Evolutionary conservation across 2,329 filamentous ascomycete genomes (phyloP), one percentile per base, ranked within the genome.

Genomic region (Davidsoniella eucalypti): DNA sequence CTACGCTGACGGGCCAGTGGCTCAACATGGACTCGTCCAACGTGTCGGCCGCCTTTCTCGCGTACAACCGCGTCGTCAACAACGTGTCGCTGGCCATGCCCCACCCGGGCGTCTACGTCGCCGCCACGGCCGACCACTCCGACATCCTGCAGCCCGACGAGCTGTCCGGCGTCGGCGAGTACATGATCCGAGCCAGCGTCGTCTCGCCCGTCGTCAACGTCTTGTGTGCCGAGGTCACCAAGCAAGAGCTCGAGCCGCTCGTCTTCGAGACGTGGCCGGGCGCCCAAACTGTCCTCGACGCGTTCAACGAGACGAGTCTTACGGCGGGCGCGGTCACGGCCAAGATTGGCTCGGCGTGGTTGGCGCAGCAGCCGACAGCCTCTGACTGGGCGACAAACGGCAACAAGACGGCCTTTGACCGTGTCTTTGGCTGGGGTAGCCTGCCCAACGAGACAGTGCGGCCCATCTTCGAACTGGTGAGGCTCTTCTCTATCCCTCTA

Each of bases 71-170:
- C 23, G 69, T 82, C 37, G 67, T 90, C 57, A 84, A 87, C 60
- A 87, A 88, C 55, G 76, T 87, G 23, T 84, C 81, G 0, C 69
- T 88, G 56, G 82, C 83, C 0, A 81, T 88, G 72, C 85, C 85
- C 0, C 85, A 92, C 57, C 69, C 78, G 3, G 67, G 80, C 0
- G 70, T 92, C 0, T 77, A 82, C 33, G 63, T 68, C 10, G 84
- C 84, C 0, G 78, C 81, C 0, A 72, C 68, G 7, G 68, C 81
- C 55, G 63, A 69, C 0, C 60, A 64, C 7, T 90, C 90, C 57
- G 61, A 65, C 0, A 84, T 92, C 26, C 63, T 84, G 7, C 84
- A 90, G 57, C 84, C 85, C 0, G 67, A 70, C 5, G 75, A 79
- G 17, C 65, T 79, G 9, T 70, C 66, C 1, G 82, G 82, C 0